Percentiles rank a stretch among this genome's conserved stretches.
Evolutionary conservation across 1,139 yeast species (phyloP).

Genomic region (Taiozyma onychis): DNA sequence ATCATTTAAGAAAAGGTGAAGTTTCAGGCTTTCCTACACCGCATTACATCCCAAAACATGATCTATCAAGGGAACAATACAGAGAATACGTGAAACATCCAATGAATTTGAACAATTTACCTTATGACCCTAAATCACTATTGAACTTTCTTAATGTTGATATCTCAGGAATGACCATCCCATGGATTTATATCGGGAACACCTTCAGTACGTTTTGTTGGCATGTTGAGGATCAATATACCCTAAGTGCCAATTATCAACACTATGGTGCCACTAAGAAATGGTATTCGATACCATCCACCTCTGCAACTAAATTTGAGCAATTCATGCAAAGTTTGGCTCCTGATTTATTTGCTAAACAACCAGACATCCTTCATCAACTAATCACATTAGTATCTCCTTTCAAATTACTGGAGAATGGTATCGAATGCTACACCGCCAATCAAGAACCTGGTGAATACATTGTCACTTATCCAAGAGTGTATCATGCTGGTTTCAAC

Average conservation of each 20-base stretch:
- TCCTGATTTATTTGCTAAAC: slow-evolving; percentile 80
- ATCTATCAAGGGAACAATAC: slow-evolving; percentile 28
- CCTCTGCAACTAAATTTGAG: slow-evolving; percentile 49
- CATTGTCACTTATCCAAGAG: slow-evolving; percentile 69
- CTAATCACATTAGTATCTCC: slow-evolving; percentile 80
- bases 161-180: slow-evolving; percentile 78
- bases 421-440: slow-evolving; percentile 60
- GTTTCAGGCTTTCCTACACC: slow-evolving; percentile 58
- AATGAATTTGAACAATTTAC: slow-evolving; percentile 62
- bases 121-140: slow-evolving; percentile 60
- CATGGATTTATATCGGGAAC: slow-evolving; percentile 78
- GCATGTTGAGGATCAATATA: slow-evolving; percentile 83
- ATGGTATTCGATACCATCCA: slow-evolving; percentile 74
- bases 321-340: slow-evolving; percentile 48
- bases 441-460: slow-evolving; percentile 81
- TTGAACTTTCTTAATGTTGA: slow-evolving; percentile 53
- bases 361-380: slow-evolving; percentile 87
- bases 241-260: slow-evolving; percentile 72
- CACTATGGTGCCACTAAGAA: slow-evolving; percentile 70
- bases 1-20: slow-evolving; percentile 52
- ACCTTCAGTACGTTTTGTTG: slow-evolving; percentile 74
- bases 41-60: slow-evolving; percentile 23
- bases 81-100: slow-evolving; percentile 48
- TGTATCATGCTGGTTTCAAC: slow-evolving; percentile 78
- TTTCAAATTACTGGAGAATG: slow-evolving; percentile 41